Evolutionary conservation across 208 protist genomes (phyloP), one percentile per base, ranked within the genome.

Genomic region (Balamuthia mandrillaris): DNA sequence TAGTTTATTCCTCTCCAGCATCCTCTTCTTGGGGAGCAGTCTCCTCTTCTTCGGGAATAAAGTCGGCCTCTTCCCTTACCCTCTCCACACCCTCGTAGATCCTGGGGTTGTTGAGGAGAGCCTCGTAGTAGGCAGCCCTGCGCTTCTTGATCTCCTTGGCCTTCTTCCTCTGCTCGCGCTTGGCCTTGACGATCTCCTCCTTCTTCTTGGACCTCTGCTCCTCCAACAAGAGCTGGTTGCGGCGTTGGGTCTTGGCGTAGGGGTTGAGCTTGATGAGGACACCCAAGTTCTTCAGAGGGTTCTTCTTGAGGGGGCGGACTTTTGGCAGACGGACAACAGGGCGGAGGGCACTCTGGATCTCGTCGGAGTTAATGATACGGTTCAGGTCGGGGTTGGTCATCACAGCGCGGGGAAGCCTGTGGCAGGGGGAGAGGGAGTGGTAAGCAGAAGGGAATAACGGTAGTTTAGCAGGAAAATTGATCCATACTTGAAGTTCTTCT

Each of bases 301-400:
- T 95, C 87, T 91, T 91, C 68, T 86, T 77, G 52, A 61, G 70
- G 45, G 42, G 5, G 31, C 24, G 29, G 24, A 54, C 33, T 51
- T 60, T 66, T 21, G 35, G 42, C 7, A 49, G 29, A 54, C 88
- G 81, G 78, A 95, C 93, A 21, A 68, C 84, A 47, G 87, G 85
- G 58, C 81, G 52, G 18, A 88, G 70, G 51, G 45, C 49, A n/a
- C 70, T 39, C 86, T 96, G 92, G 58, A 98, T 85, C 88, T 96
- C 95, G 74, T 97, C 95, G 56, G 93, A 96, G 75, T 94, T 90
- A 87, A 98, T 92, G 81, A 98, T 85, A 78, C 94, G 89, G 39
- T 74, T 42, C 51, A 98, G 51, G 87, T 98, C 96, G 78, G 94
- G 42, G 88, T 96, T 97, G 61, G 87, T 84, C 74, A 98, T 88